Evolutionary conservation across 148 eudicot genomes (phyloP).

Genomic region (Fagopyrum tataricum): DNA sequence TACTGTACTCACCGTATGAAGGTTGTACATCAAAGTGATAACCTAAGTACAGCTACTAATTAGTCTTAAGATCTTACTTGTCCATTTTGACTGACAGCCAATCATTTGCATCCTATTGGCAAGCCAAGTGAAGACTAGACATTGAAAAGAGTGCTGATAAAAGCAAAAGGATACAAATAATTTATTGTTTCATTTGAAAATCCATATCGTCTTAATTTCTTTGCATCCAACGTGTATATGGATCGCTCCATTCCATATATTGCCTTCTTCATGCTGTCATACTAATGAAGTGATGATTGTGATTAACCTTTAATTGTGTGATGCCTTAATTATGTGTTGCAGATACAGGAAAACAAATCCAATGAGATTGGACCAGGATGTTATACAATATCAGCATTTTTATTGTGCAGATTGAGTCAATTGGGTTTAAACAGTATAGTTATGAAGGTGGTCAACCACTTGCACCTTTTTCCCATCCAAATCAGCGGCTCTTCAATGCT

Average conservation of each 20-base stretch:
- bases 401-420: slow-evolving; percentile 37
- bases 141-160: background rate
- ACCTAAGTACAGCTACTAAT: background rate
- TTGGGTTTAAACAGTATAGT: slow-evolving; percentile 24
- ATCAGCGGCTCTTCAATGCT: slow-evolving; percentile 33
- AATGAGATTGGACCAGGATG: slow-evolving; percentile 26
- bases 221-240: background rate
- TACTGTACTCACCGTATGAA: background rate
- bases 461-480: slow-evolving; percentile 28
- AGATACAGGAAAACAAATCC: slow-evolving; percentile 46
- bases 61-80: background rate
- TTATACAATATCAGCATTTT: slow-evolving; percentile 32
- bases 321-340: slow-evolving; percentile 16
- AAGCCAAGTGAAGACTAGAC: background rate
- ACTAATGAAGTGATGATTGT: background rate
- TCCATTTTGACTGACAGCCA: background rate
- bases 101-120: background rate
- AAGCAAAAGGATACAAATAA: background rate
- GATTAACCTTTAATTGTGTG: background rate
- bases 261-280: background rate
- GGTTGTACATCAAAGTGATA: background rate
- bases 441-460: slow-evolving; percentile 22
- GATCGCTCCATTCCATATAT: background rate
- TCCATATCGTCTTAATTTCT: background rate
- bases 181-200: background rate